Conservation (phyloP, 2,329 filamentous ascomycete genomes). For the Diaporthe vexans region DNA sequence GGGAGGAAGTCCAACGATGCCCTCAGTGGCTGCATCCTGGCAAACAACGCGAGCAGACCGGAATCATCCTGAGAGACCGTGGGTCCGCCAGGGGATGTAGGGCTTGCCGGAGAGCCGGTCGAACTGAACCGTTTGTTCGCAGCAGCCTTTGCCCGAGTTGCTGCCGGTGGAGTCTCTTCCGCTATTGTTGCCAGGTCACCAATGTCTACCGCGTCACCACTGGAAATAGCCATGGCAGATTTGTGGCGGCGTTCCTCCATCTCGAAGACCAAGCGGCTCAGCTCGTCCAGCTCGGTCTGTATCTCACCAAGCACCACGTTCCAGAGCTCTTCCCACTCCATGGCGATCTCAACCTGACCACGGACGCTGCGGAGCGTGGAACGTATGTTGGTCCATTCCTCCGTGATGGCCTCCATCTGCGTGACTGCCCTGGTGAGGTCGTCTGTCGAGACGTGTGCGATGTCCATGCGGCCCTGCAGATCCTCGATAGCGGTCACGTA, state of each 20-base stretch:
- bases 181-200: slow-evolving; percentile 93
- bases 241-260: slow-evolving; percentile 97
- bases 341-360: slow-evolving; percentile 92
- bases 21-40: slow-evolving; percentile 92
- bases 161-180: slow-evolving; percentile 80
- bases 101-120: slow-evolving; percentile 73
- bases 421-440: slow-evolving; percentile 82
- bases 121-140: slow-evolving; percentile 77
- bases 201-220: slow-evolving; percentile 81
- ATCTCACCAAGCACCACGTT: slow-evolving; percentile 94
- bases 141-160: slow-evolving; percentile 63
- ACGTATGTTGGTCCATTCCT: slow-evolving; percentile 88
- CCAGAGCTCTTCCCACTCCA: slow-evolving; percentile 99
- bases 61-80: slow-evolving; percentile 83
- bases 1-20: slow-evolving; percentile 96
- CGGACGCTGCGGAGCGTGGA: slow-evolving; percentile 83
- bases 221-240: slow-evolving; percentile 73
- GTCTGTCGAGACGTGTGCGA: slow-evolving; percentile 76
- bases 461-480: slow-evolving; percentile 84
- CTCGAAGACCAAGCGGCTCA: slow-evolving; percentile 85
- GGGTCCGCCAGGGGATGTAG: slow-evolving; percentile 71
- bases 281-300: slow-evolving; percentile 79
- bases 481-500: slow-evolving; percentile 96
- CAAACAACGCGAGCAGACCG: slow-evolving; percentile 89
- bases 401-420: slow-evolving; percentile 90